A percentile compares a stretch with the other conserved stretches of the same genome.
These are phyloP conservation scores for Myriosclerotinia duriaeana DNA, from an alignment of 2,329 filamentous ascomycete genomes.

Conservation along the genomic window DNA sequence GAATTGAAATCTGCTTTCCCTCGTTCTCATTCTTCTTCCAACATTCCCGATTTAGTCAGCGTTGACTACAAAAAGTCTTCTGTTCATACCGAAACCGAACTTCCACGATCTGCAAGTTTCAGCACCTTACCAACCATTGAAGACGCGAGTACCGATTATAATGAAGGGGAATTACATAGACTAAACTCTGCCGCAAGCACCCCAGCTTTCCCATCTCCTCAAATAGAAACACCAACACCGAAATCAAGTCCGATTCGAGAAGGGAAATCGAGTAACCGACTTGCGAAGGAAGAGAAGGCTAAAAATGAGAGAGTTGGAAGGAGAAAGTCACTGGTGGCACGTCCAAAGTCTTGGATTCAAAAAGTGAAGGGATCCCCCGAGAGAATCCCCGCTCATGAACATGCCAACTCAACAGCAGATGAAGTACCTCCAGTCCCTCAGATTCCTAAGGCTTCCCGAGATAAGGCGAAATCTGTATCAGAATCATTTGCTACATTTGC, in stretches of 20 bases:
- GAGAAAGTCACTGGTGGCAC: constrained; percentile 40
- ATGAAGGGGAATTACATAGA: constrained; percentile 30
- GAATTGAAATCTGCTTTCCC: constrained; percentile 35
- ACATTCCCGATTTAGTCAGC: constrained; percentile 36
- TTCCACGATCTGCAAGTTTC: constrained; percentile 59
- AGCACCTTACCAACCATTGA: constrained; percentile 50
- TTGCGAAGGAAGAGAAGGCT: constrained; percentile 35
- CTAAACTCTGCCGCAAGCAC: constrained; percentile 26
- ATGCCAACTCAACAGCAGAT: constrained; percentile 36
- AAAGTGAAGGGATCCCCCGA: constrained; percentile 39
- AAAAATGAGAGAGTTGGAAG: constrained; percentile 38
- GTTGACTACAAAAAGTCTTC: constrained; percentile 34
- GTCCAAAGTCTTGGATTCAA: constrained; percentile 42
- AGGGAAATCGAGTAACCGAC: constrained; percentile 26
- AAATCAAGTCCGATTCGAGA: constrained; percentile 27
- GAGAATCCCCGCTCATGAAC: constrained; percentile 30
- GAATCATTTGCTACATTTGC: constrained; percentile 51
- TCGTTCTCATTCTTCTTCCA: constrained; percentile 41
- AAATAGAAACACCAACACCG: constrained; percentile 18
- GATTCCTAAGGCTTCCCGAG: constrained; percentile 35
- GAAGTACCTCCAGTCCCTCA: constrained; percentile 40
- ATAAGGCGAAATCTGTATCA: constrained; percentile 50
- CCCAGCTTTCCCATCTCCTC: constrained; percentile 22
- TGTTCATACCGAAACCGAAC: constrained; percentile 31
- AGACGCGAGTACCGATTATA: constrained; percentile 24